Evolutionary conservation across 2,329 filamentous ascomycete species (phyloP).

Genomic region (Claviceps digitariae): DNA sequence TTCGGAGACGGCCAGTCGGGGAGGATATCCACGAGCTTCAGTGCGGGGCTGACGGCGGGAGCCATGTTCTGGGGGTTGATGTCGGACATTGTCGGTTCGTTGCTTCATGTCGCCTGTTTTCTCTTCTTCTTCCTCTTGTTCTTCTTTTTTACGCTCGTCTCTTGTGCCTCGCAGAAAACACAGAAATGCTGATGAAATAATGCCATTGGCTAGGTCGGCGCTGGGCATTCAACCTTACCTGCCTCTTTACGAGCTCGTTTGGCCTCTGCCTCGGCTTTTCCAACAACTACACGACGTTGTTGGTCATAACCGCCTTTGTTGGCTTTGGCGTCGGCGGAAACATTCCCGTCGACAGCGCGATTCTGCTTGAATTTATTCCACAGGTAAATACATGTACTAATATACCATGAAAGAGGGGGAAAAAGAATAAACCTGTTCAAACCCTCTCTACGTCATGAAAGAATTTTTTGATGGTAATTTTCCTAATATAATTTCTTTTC

Average conservation of each 20-base stretch:
- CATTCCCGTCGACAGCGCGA: constrained; percentile 41
- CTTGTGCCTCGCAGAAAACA: not conserved
- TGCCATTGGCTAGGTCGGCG: constrained; percentile 20
- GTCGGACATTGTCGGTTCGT: constrained; percentile 32
- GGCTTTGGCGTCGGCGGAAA: constrained; percentile 41
- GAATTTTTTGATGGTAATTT: too few relatives aligned
- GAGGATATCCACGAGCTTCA: constrained; percentile 41
- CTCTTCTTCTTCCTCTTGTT: not conserved
- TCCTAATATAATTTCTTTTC: too few relatives aligned
- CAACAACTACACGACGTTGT: constrained; percentile 34
- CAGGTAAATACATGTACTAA: constrained; percentile 7
- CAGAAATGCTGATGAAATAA: not conserved
- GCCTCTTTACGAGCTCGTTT: constrained; percentile 39
- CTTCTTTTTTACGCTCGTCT: not conserved
- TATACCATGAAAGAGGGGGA: too few relatives aligned
- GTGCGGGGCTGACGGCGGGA: constrained; percentile 28
- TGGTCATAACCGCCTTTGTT: constrained; percentile 39
- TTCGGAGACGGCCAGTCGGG: constrained; percentile 26
- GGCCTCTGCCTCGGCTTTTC: constrained; percentile 37
- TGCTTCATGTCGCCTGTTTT: not conserved
- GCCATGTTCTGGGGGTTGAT: constrained; percentile 42
- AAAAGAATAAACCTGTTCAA: too few relatives aligned
- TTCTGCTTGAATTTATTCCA: constrained; percentile 42
- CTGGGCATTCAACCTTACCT: constrained; percentile 45
- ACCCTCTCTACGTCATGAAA: too few relatives aligned